Base-by-base conservation (phyloP, 352 stramenopile genomes). In the Phytophthora europaea region DNA sequence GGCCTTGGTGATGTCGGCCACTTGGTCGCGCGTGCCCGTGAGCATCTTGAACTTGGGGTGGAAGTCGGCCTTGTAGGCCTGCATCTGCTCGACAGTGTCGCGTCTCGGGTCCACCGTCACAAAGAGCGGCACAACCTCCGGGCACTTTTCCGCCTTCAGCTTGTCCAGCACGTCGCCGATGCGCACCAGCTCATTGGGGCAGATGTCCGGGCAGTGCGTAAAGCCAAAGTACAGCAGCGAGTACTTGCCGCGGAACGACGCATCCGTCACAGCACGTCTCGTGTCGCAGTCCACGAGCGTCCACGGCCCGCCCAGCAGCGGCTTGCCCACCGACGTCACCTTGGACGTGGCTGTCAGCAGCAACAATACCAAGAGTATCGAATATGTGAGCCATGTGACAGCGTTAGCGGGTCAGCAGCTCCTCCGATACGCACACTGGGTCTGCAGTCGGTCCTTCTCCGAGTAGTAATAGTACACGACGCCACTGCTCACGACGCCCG, bases 151-250 rank as follows among this genome's bases (percentile, higher is more conserved):
- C 47, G 73, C 74, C 65, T 82, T 77, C 8, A 99, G 79, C 67
- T 89, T 92, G 79, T 99, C 94, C 61, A 99, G 90, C 40, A 99
- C 94, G 63, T 98, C 89, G 15, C 94, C 97, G 26, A 99, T 94
- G 75, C 99, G 99, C 59, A 99, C 94, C 69, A 99, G 95, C 85
- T 99, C 98, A 33, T 98, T 98, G 15, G 98, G 98, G 72, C 98
- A 99, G 78, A 99, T 99, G 80, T 99, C 98, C 4, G 98, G 98
- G 82, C 98, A 99, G 73, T 98, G 94, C 65, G 98, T 99, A 87
- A 99, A 99, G 71, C 98, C 98, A 91, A 99, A 99, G 91, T 99
- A 99, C 23, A 99, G 82, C 47, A 99, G 84, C 64, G 95, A 91
- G 85, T 98, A 98, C 75, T 99, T 96, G 70, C 98, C 98, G 51